These are phyloP conservation scores for Digitaria exilis DNA, from an alignment of 202 grass and related monocot genomes.

Conservation along the genomic window DNA sequence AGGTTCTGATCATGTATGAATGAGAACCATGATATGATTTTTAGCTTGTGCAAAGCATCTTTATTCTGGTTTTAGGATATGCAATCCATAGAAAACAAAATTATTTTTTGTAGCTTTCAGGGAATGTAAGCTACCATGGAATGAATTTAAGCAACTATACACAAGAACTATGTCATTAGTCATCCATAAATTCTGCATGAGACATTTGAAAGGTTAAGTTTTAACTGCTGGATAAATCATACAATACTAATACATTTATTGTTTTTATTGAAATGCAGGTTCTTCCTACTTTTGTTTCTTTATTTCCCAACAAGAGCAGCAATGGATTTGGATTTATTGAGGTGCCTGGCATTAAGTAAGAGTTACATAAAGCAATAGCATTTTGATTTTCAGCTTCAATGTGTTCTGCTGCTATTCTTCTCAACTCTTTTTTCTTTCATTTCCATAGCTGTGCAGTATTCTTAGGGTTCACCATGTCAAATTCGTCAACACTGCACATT, in stretches of 20 bases:
- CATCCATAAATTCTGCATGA: neutral
- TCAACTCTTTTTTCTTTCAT: conserved; percentile 24
- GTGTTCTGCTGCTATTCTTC: neutral
- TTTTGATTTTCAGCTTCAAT: conserved; percentile 20
- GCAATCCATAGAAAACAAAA: neutral
- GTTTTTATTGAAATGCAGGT: conserved; percentile 55
- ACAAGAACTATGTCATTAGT: neutral
- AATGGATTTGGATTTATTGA: conserved; percentile 67
- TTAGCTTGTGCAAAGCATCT: neutral
- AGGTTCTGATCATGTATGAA: neutral
- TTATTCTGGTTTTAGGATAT: neutral
- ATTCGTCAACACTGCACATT: neutral
- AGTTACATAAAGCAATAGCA: neutral
- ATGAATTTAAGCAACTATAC: neutral
- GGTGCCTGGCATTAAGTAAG: conserved; percentile 87
- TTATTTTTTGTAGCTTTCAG: neutral
- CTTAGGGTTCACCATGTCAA: conserved; percentile 8
- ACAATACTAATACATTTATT: conserved; percentile 13
- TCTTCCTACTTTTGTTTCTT: conserved; percentile 83
- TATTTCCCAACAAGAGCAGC: conserved; percentile 67
- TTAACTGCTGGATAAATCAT: conserved; percentile 1
- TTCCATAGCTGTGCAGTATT: neutral
- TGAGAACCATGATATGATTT: neutral
- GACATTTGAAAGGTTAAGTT: neutral
- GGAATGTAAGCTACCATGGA: neutral